Evolutionary conservation across 768 basidiomycete genomes (phyloP).

Genomic region (Cubamyces lactineus): DNA sequence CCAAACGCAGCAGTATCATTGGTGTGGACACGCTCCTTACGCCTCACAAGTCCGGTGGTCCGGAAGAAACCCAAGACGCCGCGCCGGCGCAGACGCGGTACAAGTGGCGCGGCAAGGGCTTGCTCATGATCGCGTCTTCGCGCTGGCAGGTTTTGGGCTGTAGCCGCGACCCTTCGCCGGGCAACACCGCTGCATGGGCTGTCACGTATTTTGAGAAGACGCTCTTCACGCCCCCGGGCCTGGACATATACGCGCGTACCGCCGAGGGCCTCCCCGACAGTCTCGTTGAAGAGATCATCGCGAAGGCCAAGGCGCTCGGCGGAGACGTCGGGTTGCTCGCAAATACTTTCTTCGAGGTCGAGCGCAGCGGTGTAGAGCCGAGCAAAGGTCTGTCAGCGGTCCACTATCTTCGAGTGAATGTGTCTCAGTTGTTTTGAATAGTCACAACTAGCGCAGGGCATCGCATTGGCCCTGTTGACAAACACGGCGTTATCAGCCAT

Average conservation of each 20-base stretch:
- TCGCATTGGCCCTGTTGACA: conserved; percentile 9
- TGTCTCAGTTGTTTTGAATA: neutral
- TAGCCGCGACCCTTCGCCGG: conserved; percentile 15
- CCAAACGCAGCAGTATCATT: conserved; percentile 35
- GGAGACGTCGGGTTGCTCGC: conserved; percentile 29
- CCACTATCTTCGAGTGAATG: no score
- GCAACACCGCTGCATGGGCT: conserved; percentile 27
- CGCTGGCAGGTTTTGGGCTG: conserved; percentile 47
- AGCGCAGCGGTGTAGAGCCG: conserved; percentile 15
- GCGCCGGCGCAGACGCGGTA: conserved; percentile 28
- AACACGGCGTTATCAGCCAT: conserved; percentile 5
- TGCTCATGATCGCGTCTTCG: conserved; percentile 40
- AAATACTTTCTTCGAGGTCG: conserved; percentile 31
- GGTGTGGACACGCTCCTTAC: conserved; percentile 32
- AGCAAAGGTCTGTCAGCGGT: neutral
- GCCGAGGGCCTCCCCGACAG: conserved; percentile 20
- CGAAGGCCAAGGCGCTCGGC: conserved; percentile 22
- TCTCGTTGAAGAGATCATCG: conserved; percentile 26
- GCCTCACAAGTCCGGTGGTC: neutral
- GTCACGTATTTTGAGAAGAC: conserved; percentile 46
- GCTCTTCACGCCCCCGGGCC: conserved; percentile 47
- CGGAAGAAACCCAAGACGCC: neutral
- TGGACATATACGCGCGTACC: conserved; percentile 42
- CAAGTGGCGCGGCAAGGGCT: conserved; percentile 45
- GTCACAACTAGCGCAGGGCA: neutral